Evolutionary conservation across 106 monocot species (phyloP), one percentile per base, ranked within the genome.

Genomic region (Cymbidium sinense): DNA sequence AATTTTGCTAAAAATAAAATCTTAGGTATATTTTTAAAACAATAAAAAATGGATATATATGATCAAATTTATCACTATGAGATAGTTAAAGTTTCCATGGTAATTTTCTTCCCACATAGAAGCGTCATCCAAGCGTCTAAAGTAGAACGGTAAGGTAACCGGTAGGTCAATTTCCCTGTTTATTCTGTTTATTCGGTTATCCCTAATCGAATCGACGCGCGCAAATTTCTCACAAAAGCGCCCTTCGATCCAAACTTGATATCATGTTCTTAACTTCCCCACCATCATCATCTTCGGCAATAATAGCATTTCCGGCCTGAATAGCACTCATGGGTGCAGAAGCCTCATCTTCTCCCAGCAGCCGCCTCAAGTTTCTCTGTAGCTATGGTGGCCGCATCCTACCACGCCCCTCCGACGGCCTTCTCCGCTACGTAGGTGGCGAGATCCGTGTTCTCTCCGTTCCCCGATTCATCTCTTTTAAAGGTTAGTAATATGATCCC

Each of bases 331-430:
- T 44, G 74, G 79, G 71, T n/a, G n/a, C n/a, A 20, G 50, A 71
- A 7, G 7, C 70, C 20, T 18, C 47, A 3, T 77, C 64, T n/a
- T 85, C 78, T 4, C 78, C 85, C 6, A 65, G 23, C 9, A 81
- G 12, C 75, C 78, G 83, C 17, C 50, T 90, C 43, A 90, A 90
- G 81, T 80, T 87, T 69, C 76, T 85, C 7, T 90, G 85, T 81
- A 87, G 90, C 87, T 87, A 77, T 58, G 90, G 90, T 9, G 90
- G 90, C 52, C 81, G 76, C 76, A 87, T 90, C 72, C 79, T 90
- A 4, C 90, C 90, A 30, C 90, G 87, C 55, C 87, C 87, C 7
- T 77, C 81, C 0, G 90, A 90, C 70, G 85, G 87, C 23, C 76
- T 76, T 19, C 85, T 90, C 39, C 83, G 81, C 71, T 90, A 90